Percentiles rank a stretch among this genome's conserved stretches.
Conservation (phyloP, 2,329 filamentous ascomycete genomes). For the Apiospora koreana region DNA sequence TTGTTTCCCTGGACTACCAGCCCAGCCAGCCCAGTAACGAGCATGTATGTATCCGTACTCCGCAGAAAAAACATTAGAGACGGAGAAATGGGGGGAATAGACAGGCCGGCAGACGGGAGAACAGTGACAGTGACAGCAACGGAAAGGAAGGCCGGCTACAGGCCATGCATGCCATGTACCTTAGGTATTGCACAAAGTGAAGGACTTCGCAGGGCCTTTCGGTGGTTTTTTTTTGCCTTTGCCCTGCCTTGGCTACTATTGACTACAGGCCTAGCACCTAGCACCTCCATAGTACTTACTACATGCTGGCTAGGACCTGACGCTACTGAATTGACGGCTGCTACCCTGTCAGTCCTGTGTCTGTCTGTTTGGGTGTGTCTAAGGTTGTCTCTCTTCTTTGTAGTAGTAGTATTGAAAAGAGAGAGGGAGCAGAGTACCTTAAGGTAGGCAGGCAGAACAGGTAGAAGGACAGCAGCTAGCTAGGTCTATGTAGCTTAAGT, state of each 20-base stretch:
- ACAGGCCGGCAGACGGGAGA: background rate
- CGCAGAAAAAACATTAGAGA: background rate
- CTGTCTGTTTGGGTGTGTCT: background rate
- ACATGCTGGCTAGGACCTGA: background rate
- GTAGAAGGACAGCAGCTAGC: too few species aligned
- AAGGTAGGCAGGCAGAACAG: too few species aligned
- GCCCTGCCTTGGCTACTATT: conserved; percentile 3
- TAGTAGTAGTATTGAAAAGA: too few species aligned
- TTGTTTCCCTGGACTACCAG: background rate
- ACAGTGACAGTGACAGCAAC: background rate
- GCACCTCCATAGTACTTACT: background rate
- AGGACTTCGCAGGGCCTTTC: background rate
- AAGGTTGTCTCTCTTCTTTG: background rate
- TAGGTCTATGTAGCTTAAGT: too few species aligned
- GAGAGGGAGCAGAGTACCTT: too few species aligned
- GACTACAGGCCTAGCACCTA: background rate
- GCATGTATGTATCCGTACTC: background rate
- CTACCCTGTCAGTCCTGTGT: background rate
- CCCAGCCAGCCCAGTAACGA: background rate
- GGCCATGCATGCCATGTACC: background rate
- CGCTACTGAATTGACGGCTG: conserved; percentile 3
- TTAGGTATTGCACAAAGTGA: too few species aligned
- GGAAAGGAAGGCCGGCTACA: background rate
- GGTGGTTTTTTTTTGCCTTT: background rate
- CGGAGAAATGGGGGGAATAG: background rate